Base-by-base conservation (phyloP, 163 green algal genomes). In the Chloromonas sp. region DNA sequence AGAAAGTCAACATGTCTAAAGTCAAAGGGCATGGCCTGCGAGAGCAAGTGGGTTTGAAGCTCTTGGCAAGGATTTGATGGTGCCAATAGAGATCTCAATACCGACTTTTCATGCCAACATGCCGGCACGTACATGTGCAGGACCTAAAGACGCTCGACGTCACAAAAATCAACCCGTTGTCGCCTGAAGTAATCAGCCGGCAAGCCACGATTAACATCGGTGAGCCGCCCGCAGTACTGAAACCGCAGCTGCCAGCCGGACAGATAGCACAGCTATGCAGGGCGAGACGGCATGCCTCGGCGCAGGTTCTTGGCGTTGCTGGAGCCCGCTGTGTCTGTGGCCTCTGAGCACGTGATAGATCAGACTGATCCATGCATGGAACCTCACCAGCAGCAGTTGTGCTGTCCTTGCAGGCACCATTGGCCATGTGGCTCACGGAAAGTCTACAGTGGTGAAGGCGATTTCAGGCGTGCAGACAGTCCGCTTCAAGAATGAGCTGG, bases 181-280 rank as follows among this genome's bases (percentile, higher is more conserved):
- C 96, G 1, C 97, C 97, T 3, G 97, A 99, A 86, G 97, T 99
- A 83, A 99, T 99, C 87, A 97, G 92, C 60, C 91, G 97, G 74
- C 97, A 99, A 88, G 97, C 97, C 5, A 99, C 97, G 13, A 99
- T 99, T 91, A 99, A 99, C 91, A 99, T 99, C 81, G 97, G 97
- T 98, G 89, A 71, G 91, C 78, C 14, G 58, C 3, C 57, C n/a
- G 14, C 2, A 78, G 15, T 61, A 61, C 94, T 98, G 96, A 96
- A 81, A 98, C 96, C 5, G 98, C 98, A 84, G 97, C 97, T n/a
- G 74, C 74, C 74, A 80, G 14, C 15, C 5, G 14, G 13, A 80
- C 13, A 11, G 57, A 60, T 2, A n/a, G 74, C 5, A 61, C 78
- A 81, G 15, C 15, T 58, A 58, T 1, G 78, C 78, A 13, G 15